A percentile compares a stretch with the other conserved stretches of the same genome.
Conservation (phyloP, 805 yeast species). For the Spathaspora gorwiae region DNA sequence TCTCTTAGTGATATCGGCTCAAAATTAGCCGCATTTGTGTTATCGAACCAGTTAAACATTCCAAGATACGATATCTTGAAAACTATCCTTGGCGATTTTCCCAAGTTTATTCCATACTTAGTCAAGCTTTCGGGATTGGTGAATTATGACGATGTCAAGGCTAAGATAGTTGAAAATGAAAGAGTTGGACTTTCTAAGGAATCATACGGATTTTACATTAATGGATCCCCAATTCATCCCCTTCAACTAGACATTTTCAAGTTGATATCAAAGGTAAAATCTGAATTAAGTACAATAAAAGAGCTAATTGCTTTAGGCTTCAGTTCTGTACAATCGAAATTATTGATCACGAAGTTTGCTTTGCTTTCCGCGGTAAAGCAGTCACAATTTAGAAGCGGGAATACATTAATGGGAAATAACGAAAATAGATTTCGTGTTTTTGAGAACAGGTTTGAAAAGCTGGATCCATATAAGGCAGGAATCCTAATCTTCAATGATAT, state of each 20-base stretch:
- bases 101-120: conserved; percentile 44
- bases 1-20: conserved; percentile 35
- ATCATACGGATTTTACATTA: conserved; percentile 54
- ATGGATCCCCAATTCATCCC: conserved; percentile 60
- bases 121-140: conserved; percentile 7
- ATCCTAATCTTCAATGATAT: conserved; percentile 77
- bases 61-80: conserved; percentile 33
- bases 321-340: conserved; percentile 25
- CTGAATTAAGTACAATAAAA: conserved; percentile 20
- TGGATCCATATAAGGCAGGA: conserved; percentile 22
- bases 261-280: conserved; percentile 34
- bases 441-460: conserved; percentile 18
- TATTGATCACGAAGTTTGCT: conserved; percentile 33
- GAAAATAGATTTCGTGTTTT: conserved; percentile 32
- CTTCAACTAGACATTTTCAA: conserved; percentile 41
- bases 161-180: conserved; percentile 25
- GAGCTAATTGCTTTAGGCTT: conserved; percentile 27
- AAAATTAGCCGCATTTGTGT: conserved; percentile 38
- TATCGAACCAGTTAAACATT: conserved; percentile 11
- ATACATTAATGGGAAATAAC: conserved; percentile 24
- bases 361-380: conserved; percentile 37
- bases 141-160: conserved; percentile 18
- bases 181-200: conserved; percentile 35
- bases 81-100: conserved; percentile 47
- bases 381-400: conserved; percentile 30